Percentiles rank a stretch among this genome's conserved stretches.
Evolutionary conservation across 2,329 filamentous ascomycete species (phyloP).

Genomic region (Delphinella strobiligena): DNA sequence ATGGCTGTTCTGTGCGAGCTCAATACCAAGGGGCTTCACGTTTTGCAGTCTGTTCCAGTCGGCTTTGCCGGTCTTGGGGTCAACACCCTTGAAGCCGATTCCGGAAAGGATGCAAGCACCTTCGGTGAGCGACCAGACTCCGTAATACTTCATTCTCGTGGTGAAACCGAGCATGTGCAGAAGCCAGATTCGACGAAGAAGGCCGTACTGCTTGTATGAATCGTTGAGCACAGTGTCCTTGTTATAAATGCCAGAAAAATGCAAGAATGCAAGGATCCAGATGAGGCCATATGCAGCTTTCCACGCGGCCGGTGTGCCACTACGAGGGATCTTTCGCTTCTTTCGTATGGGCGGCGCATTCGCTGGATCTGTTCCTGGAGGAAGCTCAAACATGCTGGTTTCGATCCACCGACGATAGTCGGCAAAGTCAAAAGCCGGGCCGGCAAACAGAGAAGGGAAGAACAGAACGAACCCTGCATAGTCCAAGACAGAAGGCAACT

Average conservation of each 20-base stretch:
- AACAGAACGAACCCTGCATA: slow-evolving; percentile 88
- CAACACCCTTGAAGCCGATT: slow-evolving; percentile 86
- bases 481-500: slow-evolving; percentile 66
- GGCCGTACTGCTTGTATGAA: slow-evolving; percentile 52
- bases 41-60: slow-evolving; percentile 87
- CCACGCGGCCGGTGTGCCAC: slow-evolving; percentile 67
- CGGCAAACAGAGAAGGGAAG: slow-evolving; percentile 81
- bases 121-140: slow-evolving; percentile 86
- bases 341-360: slow-evolving; percentile 79
- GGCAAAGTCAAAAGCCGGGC: slow-evolving; percentile 86
- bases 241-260: slow-evolving; percentile 57
- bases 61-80: slow-evolving; percentile 70
- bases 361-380: slow-evolving; percentile 65
- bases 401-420: slow-evolving; percentile 91
- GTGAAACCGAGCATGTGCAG: slow-evolving; percentile 77
- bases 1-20: slow-evolving; percentile 85
- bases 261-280: slow-evolving; percentile 71
- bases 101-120: slow-evolving; percentile 89
- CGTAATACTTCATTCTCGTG: slow-evolving; percentile 86
- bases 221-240: slow-evolving; percentile 52
- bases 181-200: slow-evolving; percentile 62
- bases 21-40: slow-evolving; percentile 73
- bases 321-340: slow-evolving; percentile 85
- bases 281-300: slow-evolving; percentile 62
- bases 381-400: slow-evolving; percentile 85